Evolutionary conservation across 139 green algal genomes (phyloP), one percentile per base, ranked within the genome.

Genomic region (Micractinium conductrix): DNA sequence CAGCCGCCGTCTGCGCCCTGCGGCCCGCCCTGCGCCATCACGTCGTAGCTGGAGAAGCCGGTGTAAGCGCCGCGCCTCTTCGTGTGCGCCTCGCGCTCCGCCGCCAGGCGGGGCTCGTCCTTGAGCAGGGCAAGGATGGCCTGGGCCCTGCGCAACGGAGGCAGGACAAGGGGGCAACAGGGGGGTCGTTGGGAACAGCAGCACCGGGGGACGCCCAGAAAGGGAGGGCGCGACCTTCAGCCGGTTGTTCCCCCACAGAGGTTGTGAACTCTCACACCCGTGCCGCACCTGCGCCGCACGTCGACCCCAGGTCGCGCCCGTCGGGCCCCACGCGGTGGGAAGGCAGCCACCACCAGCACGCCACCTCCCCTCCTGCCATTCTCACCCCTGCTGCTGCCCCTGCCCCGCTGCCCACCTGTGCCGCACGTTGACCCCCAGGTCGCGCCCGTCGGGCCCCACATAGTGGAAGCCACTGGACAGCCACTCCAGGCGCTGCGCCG

Each of bases 341-440:
- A 58, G 48, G 48, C 12, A 58, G 48, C 12, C 48, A 58, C 48
- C 48, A n/a, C 48, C 48, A 58, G 48, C 48, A 58, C 48, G 14
- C 12, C 48, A 58, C 48, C 48, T 58, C 12, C 48, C 48, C 14
- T 58, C 14, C 48, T 22, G 48, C 48, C n/a, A n/a, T 4, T 62
- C 19, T 62, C 19, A 5, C 53, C 53, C 53, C 24, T 62, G 53
- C 53, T 14, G 53, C 26, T 30, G 19, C 10, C 19, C 53, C 53
- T 62, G 53, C 5, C 53, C n/a, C 53, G 26, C 53, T 62, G 19
- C 40, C n/a, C 38, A 82, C 74, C 94, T 95, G 62, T 97, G 90
- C 26, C 95, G 86, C 17, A 99, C 94, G 80, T 98, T 99, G 42
- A 93, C 73, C 5, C 96, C 96, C 80, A 95, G 85, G 85, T 99